These are phyloP conservation scores for Echites panduratus DNA, from an alignment of 257 asterid species.

Conservation along the genomic window DNA sequence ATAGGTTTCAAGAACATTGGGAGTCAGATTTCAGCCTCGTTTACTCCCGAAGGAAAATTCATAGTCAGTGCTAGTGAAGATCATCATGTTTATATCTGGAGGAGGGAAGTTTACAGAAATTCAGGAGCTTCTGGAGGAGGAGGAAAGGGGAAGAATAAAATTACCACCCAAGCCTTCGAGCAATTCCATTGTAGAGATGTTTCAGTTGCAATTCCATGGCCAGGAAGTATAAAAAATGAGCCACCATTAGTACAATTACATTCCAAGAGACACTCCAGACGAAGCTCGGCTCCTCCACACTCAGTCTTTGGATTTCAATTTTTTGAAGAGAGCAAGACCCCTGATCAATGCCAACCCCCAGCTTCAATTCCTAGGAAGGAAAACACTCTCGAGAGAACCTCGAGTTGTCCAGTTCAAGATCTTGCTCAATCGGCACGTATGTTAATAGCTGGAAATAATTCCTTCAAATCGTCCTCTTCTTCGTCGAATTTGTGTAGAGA, in stretches of 20 bases:
- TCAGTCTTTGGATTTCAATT: conserved; percentile 28
- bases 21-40: conserved; percentile 81
- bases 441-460: conserved; percentile 47
- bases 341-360: too few relatives aligned
- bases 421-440: conserved; percentile 28
- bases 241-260: conserved; percentile 60
- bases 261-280: conserved; percentile 66
- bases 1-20: conserved; percentile 73
- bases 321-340: conserved; percentile 39
- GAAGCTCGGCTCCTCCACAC: conserved; percentile 24
- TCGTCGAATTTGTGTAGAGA: conserved; percentile 31
- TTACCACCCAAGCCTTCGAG: conserved; percentile 46
- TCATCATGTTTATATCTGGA: conserved; percentile 77
- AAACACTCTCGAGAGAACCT: conserved; percentile 21
- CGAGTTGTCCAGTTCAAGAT: conserved; percentile 44
- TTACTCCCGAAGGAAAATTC: conserved; percentile 62
- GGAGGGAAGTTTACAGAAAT: conserved; percentile 40
- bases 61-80: conserved; percentile 88
- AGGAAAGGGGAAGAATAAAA: conserved; percentile 36
- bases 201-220: conserved; percentile 79
- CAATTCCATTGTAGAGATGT: conserved; percentile 81
- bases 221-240: conserved; percentile 45
- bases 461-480: conserved; percentile 33
- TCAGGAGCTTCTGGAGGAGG: not conserved
- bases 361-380: conserved; percentile 50